Evolutionary conservation across 2,329 filamentous ascomycete genomes (phyloP).

Genomic region (Aspergillus brasiliensis): DNA sequence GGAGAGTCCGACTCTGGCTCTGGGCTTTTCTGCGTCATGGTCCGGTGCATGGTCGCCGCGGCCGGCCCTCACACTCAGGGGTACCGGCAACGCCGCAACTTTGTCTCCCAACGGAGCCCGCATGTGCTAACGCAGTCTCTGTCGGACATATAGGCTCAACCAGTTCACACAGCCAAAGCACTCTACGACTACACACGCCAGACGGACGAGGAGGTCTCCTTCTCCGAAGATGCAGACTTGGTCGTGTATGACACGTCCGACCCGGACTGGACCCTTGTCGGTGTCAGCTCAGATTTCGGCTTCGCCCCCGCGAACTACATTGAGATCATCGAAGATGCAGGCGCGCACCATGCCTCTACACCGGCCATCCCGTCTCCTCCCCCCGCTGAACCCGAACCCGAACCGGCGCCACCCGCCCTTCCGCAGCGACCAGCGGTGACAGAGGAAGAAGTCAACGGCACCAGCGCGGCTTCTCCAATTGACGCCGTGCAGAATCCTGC

Average conservation of each 20-base stretch:
- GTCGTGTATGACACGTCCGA: conserved; percentile 88
- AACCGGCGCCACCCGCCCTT: conserved; percentile 45
- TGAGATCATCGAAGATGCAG: conserved; percentile 61
- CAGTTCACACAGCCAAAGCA: conserved; percentile 74
- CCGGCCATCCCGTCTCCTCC: conserved; percentile 24
- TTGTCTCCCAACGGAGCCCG: background rate
- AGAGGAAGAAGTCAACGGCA: conserved; percentile 29
- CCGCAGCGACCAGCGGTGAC: conserved; percentile 32
- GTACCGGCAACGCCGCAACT: conserved; percentile 13
- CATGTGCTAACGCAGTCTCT: conserved; percentile 11
- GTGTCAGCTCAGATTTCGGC: conserved; percentile 80
- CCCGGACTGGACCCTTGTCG: conserved; percentile 94
- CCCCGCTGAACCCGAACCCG: conserved; percentile 23
- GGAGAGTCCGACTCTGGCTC: background rate
- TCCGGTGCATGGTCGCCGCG: background rate
- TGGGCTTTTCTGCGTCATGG: background rate
- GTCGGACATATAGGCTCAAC: conserved; percentile 57
- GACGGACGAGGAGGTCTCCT: conserved; percentile 96
- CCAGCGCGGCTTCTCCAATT: conserved; percentile 39
- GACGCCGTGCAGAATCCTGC: conserved; percentile 53
- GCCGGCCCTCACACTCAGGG: conserved; percentile 18
- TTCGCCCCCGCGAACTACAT: conserved; percentile 98
- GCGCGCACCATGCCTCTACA: conserved; percentile 48
- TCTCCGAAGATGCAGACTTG: conserved; percentile 81
- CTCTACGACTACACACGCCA: conserved; percentile 97